These are phyloP conservation scores for Talaromyces sp. DNA, from an alignment of 2,329 filamentous ascomycete species.

Conservation along the genomic window DNA sequence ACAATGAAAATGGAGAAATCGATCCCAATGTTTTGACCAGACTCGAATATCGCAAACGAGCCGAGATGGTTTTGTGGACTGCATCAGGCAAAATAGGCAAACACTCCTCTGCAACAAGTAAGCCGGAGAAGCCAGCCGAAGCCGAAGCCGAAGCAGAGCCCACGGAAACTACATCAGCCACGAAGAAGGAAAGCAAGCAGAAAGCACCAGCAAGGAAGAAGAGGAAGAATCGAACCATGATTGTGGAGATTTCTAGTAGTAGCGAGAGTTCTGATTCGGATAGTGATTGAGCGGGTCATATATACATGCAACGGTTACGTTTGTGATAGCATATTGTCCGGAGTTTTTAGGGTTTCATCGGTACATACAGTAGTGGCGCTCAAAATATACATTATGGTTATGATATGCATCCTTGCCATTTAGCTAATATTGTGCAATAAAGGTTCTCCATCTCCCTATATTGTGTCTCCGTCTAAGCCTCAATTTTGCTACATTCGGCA, in stretches of 20 bases:
- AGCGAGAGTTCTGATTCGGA: conserved; percentile 33
- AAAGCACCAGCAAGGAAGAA: conserved; percentile 31
- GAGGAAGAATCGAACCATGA: conserved; percentile 42
- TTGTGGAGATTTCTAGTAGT: conserved; percentile 43
- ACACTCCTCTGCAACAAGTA: conserved; percentile 21
- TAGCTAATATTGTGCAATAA: too few species aligned
- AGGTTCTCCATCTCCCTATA: background rate
- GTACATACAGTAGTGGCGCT: background rate
- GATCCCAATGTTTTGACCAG: conserved; percentile 27
- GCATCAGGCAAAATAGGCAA: conserved; percentile 20
- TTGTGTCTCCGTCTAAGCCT: background rate
- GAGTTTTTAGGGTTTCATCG: background rate
- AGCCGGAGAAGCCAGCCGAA: conserved; percentile 21
- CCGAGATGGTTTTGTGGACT: conserved; percentile 35
- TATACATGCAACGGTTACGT: background rate
- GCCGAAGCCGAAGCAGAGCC: background rate
- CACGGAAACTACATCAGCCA: conserved; percentile 4
- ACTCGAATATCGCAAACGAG: conserved; percentile 36
- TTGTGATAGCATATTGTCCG: conserved; percentile 1
- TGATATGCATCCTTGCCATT: background rate
- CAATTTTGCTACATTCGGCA: too few species aligned
- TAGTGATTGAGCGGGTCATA: conserved; percentile 16
- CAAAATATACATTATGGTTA: background rate
- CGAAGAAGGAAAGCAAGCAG: conserved; percentile 6
- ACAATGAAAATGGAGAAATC: conserved; percentile 20